phyloP scores from a whole-genome alignment of 2,329 filamentous ascomycete species.

The Huntiella abstrusa region DNA sequence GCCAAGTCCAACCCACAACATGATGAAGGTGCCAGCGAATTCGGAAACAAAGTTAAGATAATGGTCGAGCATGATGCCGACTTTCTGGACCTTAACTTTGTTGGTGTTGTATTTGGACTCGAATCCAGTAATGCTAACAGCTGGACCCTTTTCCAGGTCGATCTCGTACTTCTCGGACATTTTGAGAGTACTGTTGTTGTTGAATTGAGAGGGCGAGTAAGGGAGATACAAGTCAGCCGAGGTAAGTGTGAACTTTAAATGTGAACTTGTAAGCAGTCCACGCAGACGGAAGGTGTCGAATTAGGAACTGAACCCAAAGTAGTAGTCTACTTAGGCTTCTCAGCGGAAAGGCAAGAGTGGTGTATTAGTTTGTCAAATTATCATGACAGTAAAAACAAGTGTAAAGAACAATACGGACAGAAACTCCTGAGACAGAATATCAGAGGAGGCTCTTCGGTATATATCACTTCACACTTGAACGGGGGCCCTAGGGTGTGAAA shows the following conservation, averaged over 20 bases:
- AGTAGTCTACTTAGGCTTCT: background rate
- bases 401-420: too few relatives aligned
- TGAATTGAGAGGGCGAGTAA: background rate
- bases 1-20: constrained; percentile 51
- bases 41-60: constrained; percentile 29
- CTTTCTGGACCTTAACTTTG: constrained; percentile 2
- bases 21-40: constrained; percentile 48
- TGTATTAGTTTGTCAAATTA: too few relatives aligned
- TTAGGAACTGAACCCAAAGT: background rate
- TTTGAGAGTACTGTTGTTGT: too few relatives aligned
- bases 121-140: background rate
- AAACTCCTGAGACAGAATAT: too few relatives aligned
- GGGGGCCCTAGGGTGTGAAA: too few relatives aligned
- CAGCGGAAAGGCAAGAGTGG: too few relatives aligned
- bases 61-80: constrained; percentile 6
- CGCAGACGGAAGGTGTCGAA: background rate
- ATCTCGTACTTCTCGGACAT: background rate
- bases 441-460: too few relatives aligned
- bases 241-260: too few relatives aligned
- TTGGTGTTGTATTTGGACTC: constrained; percentile 1
- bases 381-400: too few relatives aligned
- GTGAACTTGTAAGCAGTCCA: too few relatives aligned
- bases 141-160: constrained; percentile 9
- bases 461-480: too few relatives aligned
- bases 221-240: background rate